Evolutionary conservation across 2,329 filamentous ascomycete species (phyloP).

Genomic region (Penicillium sp.): DNA sequence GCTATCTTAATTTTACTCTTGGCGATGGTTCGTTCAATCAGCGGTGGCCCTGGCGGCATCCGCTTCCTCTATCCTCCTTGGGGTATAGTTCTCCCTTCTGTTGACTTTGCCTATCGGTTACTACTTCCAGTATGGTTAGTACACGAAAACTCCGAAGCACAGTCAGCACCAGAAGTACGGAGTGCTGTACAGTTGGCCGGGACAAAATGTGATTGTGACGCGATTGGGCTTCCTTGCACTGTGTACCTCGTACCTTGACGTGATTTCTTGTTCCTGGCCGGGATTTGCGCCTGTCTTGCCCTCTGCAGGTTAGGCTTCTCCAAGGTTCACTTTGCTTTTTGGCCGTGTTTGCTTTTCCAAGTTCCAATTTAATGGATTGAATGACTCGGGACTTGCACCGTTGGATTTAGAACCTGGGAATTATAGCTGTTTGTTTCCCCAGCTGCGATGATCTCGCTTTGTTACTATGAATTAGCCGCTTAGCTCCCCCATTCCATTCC

Average conservation of each 20-base stretch:
- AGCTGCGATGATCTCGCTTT: not conserved
- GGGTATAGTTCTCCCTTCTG: not conserved
- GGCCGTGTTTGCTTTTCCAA: not conserved
- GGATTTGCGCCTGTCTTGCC: not conserved
- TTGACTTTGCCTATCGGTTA: slow-evolving; percentile 4
- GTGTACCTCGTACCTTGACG: not conserved
- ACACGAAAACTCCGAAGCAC: no score
- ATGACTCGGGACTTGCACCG: not conserved
- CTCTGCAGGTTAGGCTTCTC: not conserved
- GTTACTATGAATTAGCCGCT: not conserved
- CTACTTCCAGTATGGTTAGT: not conserved
- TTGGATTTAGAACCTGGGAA: not conserved
- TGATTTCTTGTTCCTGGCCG: not conserved
- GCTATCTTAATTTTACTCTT: slow-evolving; percentile 8
- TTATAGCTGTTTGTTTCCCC: not conserved
- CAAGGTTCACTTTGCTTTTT: not conserved
- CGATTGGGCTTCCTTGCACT: not conserved
- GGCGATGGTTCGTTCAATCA: slow-evolving; percentile 12
- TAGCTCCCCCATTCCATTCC: not conserved
- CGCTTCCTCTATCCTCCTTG: not conserved
- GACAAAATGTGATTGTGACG: slow-evolving; percentile 1
- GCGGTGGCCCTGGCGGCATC: slow-evolving; percentile 4
- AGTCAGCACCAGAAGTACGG: no score
- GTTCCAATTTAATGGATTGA: not conserved
- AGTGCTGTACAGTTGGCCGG: not conserved